Conservation (phyloP, 1,284 basidiomycete genomes). For the Moesziomyces sp. region DNA sequence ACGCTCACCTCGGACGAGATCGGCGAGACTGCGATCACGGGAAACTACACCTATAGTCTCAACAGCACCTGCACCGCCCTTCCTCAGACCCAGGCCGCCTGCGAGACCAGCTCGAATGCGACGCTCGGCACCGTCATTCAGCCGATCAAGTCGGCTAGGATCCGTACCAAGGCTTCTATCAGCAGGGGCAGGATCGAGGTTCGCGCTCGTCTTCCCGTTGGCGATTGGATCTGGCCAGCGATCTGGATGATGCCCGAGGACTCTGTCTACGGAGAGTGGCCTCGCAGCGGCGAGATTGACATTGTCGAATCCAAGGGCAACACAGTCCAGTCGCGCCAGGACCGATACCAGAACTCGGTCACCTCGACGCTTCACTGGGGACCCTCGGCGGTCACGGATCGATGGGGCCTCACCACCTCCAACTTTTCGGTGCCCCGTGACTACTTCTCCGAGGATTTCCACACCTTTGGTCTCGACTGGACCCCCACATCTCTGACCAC, state of each 20-base stretch:
- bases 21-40: conserved; percentile 74
- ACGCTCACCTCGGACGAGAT: conserved; percentile 84
- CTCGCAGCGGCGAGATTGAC: conserved; percentile 80
- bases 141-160: conserved; percentile 81
- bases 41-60: conserved; percentile 82
- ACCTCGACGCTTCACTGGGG: conserved; percentile 26
- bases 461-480: conserved; percentile 85
- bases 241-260: conserved; percentile 85
- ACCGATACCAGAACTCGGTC: conserved; percentile 68
- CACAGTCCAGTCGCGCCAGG: conserved; percentile 74
- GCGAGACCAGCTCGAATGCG: conserved; percentile 70
- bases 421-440: conserved; percentile 77
- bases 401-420: conserved; percentile 65
- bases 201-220: conserved; percentile 78
- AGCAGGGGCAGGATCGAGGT: conserved; percentile 85
- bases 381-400: conserved; percentile 19
- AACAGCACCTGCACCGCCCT: conserved; percentile 78
- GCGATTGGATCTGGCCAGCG: conserved; percentile 81
- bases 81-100: conserved; percentile 69
- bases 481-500: conserved; percentile 77
- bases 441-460: conserved; percentile 78
- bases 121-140: conserved; percentile 74
- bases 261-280: conserved; percentile 81
- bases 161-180: conserved; percentile 79
- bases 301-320: conserved; percentile 75